Evolutionary conservation across 768 basidiomycete genomes (phyloP).

Genomic region (Candolleomyces aberdarensis): DNA sequence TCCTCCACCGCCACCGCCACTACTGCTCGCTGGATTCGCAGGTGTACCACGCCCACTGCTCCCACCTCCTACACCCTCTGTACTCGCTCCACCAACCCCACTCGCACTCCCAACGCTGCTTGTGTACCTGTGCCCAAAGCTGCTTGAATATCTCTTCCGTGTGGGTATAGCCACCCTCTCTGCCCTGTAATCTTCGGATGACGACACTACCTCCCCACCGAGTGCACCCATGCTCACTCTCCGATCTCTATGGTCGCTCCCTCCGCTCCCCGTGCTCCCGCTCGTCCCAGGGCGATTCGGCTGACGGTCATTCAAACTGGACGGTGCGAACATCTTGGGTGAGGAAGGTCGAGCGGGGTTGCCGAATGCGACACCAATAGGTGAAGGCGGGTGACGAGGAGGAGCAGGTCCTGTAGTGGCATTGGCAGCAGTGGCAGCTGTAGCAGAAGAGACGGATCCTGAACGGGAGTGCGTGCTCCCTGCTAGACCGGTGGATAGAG

Average conservation of each 20-base stretch:
- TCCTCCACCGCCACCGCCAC: background rate
- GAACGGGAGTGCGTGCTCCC: slow-evolving; percentile 12
- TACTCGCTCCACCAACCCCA: slow-evolving; percentile 19
- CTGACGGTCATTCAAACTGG: slow-evolving; percentile 22
- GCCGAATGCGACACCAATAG: slow-evolving; percentile 17
- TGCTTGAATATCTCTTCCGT: slow-evolving; percentile 72
- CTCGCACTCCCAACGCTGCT: slow-evolving; percentile 30
- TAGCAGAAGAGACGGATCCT: slow-evolving; percentile 10
- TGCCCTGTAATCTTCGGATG: too few relatives aligned
- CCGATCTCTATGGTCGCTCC: slow-evolving; percentile 12
- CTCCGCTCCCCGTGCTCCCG: slow-evolving; percentile 17
- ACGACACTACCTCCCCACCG: background rate
- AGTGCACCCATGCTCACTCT: slow-evolving; percentile 13
- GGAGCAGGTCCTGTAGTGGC: slow-evolving; percentile 13
- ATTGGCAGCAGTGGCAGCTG: background rate
- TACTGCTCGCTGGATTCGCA: slow-evolving; percentile 6
- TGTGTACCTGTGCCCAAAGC: slow-evolving; percentile 70
- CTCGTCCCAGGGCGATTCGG: slow-evolving; percentile 17
- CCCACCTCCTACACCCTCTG: slow-evolving; percentile 12
- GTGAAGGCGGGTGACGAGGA: slow-evolving; percentile 24
- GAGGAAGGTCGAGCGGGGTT: slow-evolving; percentile 14
- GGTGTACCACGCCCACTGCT: slow-evolving; percentile 12
- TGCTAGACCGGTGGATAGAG: slow-evolving; percentile 9
- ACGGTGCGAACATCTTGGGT: slow-evolving; percentile 21
- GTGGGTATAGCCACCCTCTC: slow-evolving; percentile 20